Conservation (phyloP, 2,329 filamentous ascomycete genomes). For the Pseudogymnoascus sp. region DNA sequence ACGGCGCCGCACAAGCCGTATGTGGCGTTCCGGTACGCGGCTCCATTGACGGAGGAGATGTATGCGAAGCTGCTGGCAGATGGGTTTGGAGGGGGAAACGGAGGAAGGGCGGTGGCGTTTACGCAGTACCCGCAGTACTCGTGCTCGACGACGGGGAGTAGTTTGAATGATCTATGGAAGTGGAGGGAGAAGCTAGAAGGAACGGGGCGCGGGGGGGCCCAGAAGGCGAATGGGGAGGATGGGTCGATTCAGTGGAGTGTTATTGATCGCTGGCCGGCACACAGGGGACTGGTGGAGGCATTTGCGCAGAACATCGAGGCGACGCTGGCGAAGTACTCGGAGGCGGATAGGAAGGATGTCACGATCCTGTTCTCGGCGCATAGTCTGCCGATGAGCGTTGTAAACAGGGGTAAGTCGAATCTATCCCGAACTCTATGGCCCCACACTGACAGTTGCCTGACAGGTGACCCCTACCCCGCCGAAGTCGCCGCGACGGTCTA, state of each 20-base stretch:
- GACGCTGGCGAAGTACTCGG: slow-evolving; percentile 74
- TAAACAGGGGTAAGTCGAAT: slow-evolving; percentile 64
- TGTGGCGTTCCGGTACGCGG: slow-evolving; percentile 91
- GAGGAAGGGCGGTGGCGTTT: slow-evolving; percentile 92
- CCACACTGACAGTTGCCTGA: slow-evolving; percentile 18
- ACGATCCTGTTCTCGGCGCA: slow-evolving; percentile 92
- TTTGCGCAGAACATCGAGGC: slow-evolving; percentile 89
- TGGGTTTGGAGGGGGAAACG: slow-evolving; percentile 80
- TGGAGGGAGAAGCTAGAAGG: slow-evolving; percentile 85
- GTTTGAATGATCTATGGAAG: slow-evolving; percentile 95
- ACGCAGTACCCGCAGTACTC: slow-evolving; percentile 98
- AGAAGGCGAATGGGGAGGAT: slow-evolving; percentile 33
- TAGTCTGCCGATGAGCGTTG: slow-evolving; percentile 92
- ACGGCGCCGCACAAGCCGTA: slow-evolving; percentile 97
- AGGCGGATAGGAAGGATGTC: slow-evolving; percentile 69
- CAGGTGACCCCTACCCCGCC: slow-evolving; percentile 85
- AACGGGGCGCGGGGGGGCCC: slow-evolving; percentile 42
- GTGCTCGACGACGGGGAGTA: slow-evolving; percentile 94
- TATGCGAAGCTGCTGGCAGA: slow-evolving; percentile 76
- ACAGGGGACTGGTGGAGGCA: slow-evolving; percentile 80
- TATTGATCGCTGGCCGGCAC: slow-evolving; percentile 95
- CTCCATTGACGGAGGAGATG: slow-evolving; percentile 90
- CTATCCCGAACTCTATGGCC: slow-evolving; percentile 11
- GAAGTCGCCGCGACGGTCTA: slow-evolving; percentile 95
- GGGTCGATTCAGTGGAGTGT: slow-evolving; percentile 91